These are phyloP conservation scores for Catunica adiposa DNA, from an alignment of 2,329 filamentous ascomycete genomes.

Conservation along the genomic window DNA sequence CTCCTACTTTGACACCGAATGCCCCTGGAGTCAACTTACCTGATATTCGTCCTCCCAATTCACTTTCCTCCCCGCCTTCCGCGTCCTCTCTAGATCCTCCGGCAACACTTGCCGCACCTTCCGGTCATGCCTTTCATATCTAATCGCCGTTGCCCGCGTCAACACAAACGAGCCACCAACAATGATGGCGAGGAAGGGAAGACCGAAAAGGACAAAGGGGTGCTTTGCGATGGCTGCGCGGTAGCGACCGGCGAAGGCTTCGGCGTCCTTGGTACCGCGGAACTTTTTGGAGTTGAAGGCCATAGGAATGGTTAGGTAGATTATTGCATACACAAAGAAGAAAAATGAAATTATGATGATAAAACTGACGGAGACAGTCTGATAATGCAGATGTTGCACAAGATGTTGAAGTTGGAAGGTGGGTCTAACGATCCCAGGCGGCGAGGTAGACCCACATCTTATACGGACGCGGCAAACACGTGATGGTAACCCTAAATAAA, in stretches of 20 bases:
- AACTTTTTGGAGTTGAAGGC: constrained; percentile 9
- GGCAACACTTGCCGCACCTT: constrained; percentile 72
- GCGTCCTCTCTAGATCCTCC: constrained; percentile 73
- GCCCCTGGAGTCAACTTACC: constrained; percentile 33
- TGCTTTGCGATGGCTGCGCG: constrained; percentile 56
- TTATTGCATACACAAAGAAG: no score
- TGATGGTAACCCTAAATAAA: no score
- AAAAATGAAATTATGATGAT: no score
- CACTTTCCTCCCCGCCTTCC: constrained; percentile 51
- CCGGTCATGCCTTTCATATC: constrained; percentile 85
- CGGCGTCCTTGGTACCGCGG: constrained; percentile 40
- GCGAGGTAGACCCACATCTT: background rate
- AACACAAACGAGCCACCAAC: constrained; percentile 85
- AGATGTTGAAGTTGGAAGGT: background rate
- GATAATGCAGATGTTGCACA: background rate
- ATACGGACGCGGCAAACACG: no score
- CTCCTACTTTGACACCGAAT: background rate
- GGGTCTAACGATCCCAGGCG: background rate
- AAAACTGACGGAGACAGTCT: background rate
- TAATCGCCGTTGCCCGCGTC: constrained; percentile 80
- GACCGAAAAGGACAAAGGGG: constrained; percentile 82
- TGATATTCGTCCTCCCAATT: constrained; percentile 79
- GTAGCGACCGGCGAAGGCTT: constrained; percentile 59
- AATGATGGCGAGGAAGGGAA: constrained; percentile 83
- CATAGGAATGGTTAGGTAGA: background rate